Evolutionary conservation across 192 early-diverging fungal species (phyloP).

Genomic region (Podila minutissima): DNA sequence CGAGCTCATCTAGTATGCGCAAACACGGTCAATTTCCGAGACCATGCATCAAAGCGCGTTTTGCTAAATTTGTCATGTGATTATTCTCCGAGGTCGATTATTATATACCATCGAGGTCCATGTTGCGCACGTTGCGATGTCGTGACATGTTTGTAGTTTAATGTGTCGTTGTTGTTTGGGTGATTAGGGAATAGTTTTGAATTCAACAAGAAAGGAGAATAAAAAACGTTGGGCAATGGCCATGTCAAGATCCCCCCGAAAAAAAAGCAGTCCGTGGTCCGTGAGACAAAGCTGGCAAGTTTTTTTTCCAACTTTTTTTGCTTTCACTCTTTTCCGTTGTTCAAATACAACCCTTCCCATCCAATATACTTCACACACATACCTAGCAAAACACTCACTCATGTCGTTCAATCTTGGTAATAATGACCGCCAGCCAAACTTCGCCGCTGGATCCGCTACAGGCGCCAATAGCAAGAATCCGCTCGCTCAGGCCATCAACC

Average conservation of each 20-base stretch:
- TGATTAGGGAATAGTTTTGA: background rate
- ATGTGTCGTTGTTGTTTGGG: background rate
- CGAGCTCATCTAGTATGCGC: constrained; percentile 39
- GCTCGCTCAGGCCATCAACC: constrained; percentile 15
- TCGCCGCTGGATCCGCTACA: background rate
- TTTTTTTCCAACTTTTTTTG: background rate
- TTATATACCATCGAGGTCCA: constrained; percentile 58
- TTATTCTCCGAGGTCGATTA: background rate
- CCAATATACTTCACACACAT: background rate
- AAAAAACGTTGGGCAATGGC: too few species aligned
- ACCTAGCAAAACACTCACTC: background rate
- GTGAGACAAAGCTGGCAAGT: background rate
- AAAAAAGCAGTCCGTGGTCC: background rate
- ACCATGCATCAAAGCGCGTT: background rate
- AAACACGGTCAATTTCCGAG: background rate
- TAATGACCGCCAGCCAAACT: constrained; percentile 24
- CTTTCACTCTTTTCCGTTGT: background rate
- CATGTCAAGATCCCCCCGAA: background rate
- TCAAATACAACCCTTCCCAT: background rate
- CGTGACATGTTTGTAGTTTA: constrained; percentile 54
- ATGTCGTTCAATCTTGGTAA: constrained; percentile 43
- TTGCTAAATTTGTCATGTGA: background rate
- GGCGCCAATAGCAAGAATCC: constrained; percentile 11
- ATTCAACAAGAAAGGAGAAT: background rate
- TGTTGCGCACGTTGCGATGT: constrained; percentile 60